phyloP scores from a whole-genome alignment of 805 yeast species.

The Gaillardinia entomophila region DNA sequence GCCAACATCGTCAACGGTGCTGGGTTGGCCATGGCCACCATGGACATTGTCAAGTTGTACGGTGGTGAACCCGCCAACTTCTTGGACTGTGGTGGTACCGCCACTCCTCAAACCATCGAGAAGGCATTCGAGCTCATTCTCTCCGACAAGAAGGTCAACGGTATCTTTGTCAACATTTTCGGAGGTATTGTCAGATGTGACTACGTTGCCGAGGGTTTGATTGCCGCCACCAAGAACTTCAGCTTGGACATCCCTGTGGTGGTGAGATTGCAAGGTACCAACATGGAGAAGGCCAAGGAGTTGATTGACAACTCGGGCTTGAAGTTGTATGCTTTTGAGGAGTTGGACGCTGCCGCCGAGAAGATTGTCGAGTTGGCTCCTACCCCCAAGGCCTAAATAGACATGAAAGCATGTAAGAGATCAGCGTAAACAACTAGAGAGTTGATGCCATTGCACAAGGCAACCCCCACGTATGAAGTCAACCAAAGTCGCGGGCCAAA shows the following conservation, averaged over 20 bases:
- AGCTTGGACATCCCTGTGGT: conserved; percentile 90
- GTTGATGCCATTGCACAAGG: too few relatives aligned
- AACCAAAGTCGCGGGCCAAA: too few relatives aligned
- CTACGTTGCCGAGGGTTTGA: conserved; percentile 95
- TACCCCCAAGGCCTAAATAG: conserved; percentile 9
- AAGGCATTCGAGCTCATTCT: conserved; percentile 92
- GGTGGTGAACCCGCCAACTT: conserved; percentile 99
- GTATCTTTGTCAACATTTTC: conserved; percentile 96
- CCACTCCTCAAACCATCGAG: conserved; percentile 97
- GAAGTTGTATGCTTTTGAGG: conserved; percentile 85
- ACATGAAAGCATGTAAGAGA: too few relatives aligned
- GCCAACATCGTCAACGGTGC: conserved; percentile 99
- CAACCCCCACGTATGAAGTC: too few relatives aligned
- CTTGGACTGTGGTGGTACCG: conserved; percentile 99
- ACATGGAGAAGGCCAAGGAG: conserved; percentile 81
- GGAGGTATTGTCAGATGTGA: conserved; percentile 99
- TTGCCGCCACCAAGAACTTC: conserved; percentile 89
- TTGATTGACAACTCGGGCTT: conserved; percentile 84
- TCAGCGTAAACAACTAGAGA: too few relatives aligned
- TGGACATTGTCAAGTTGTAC: conserved; percentile 97
- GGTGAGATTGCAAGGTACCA: conserved; percentile 98
- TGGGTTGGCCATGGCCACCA: conserved; percentile 99
- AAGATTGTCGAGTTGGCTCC: conserved; percentile 76
- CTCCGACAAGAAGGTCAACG: conserved; percentile 82
- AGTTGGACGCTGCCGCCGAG: conserved; percentile 96